phyloP scores from a whole-genome alignment of 2,329 filamentous ascomycete species.

The Tolypocladium paradoxum region DNA sequence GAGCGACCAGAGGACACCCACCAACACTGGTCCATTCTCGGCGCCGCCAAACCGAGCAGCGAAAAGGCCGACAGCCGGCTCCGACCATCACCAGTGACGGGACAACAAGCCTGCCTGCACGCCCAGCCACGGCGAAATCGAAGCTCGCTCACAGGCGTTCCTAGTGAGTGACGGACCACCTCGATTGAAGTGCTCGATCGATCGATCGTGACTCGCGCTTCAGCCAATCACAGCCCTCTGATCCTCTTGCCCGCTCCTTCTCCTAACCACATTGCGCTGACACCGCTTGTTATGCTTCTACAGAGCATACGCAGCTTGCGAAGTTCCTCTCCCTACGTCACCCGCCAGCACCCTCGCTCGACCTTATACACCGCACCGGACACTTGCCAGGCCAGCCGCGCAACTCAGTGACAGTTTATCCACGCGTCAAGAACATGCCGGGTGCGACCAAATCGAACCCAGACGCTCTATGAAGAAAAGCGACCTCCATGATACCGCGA shows the following conservation, averaged over 20 bases:
- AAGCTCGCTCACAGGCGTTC: background rate
- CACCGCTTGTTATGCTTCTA: background rate
- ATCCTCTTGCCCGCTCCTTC: too few species aligned
- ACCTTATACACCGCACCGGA: background rate
- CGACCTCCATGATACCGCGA: constrained; percentile 10
- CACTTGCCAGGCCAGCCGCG: background rate
- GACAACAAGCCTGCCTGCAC: too few species aligned
- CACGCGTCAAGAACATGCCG: background rate
- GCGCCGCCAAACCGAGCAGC: background rate
- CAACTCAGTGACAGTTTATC: background rate
- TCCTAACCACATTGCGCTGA: background rate
- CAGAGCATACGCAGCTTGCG: background rate
- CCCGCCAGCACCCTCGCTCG: background rate
- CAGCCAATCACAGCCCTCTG: background rate
- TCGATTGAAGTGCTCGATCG: background rate
- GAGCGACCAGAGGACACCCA: background rate
- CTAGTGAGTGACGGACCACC: background rate
- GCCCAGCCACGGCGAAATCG: background rate
- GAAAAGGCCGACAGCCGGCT: background rate
- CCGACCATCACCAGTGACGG: too few species aligned
- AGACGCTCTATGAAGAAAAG: background rate
- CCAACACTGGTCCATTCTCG: too few species aligned
- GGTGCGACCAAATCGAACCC: background rate
- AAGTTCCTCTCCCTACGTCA: background rate
- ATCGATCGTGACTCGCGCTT: background rate